A percentile compares a stretch with the other conserved stretches of the same genome.
These are phyloP conservation scores for Seiridium cupressi DNA, from an alignment of 2,329 filamentous ascomycete species.

Conservation along the genomic window DNA sequence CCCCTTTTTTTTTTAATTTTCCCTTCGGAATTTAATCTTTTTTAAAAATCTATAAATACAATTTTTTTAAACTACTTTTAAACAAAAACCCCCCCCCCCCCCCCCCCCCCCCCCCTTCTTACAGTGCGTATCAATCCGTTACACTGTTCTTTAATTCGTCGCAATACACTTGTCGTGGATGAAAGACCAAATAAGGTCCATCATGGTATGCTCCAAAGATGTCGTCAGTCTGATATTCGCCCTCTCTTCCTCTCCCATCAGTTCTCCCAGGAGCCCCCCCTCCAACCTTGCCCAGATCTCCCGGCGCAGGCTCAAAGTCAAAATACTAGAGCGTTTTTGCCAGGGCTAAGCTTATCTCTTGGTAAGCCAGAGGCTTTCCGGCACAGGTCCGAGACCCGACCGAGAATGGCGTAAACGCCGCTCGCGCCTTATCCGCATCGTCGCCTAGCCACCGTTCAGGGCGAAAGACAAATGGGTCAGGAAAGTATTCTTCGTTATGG, in stretches of 20 bases:
- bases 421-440: slow-evolving; percentile 11
- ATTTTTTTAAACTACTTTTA: no score
- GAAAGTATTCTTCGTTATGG: slow-evolving; percentile 28
- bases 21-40: no score
- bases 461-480: slow-evolving; percentile 22
- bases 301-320: slow-evolving; percentile 9
- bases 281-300: neutral
- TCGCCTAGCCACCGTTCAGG: slow-evolving; percentile 32
- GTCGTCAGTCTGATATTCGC: neutral
- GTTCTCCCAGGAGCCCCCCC: neutral
- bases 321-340: slow-evolving; percentile 18
- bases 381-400: slow-evolving; percentile 32
- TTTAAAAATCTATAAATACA: no score
- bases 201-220: neutral
- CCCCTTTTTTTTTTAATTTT: no score
- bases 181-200: neutral
- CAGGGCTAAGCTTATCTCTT: slow-evolving; percentile 17
- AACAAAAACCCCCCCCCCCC: no score
- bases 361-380: slow-evolving; percentile 25
- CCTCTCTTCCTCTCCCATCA: neutral
- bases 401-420: slow-evolving; percentile 29
- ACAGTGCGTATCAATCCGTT: no score
- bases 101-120: no score
- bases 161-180: neutral
- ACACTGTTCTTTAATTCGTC: no score